Evolutionary conservation across 768 basidiomycete genomes (phyloP).

Genomic region (Cyclocybe aegerita): DNA sequence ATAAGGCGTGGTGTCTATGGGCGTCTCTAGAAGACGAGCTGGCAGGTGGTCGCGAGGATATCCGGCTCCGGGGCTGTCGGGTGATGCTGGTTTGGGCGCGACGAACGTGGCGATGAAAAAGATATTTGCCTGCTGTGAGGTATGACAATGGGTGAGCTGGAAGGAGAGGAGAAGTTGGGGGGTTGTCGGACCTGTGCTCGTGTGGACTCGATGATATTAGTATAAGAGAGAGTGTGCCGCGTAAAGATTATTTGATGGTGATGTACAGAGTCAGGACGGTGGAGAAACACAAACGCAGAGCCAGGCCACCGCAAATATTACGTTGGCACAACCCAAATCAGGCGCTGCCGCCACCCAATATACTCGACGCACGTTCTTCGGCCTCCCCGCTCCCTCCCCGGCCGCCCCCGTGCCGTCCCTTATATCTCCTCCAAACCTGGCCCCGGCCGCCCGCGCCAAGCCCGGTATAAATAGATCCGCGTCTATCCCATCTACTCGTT

Average conservation of each 20-base stretch:
- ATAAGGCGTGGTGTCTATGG: neutral
- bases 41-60: constrained; percentile 1
- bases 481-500: constrained; percentile 57
- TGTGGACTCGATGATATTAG: constrained; percentile 21
- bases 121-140: constrained; percentile 15
- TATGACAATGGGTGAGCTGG: constrained; percentile 3
- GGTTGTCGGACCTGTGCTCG: constrained; percentile 27
- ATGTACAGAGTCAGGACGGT: constrained; percentile 12
- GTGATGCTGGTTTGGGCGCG: too few relatives aligned
- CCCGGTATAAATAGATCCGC: constrained; percentile 10
- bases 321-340: constrained; percentile 26
- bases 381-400: constrained; percentile 20
- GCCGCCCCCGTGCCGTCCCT: constrained; percentile 8
- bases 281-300: constrained; percentile 26
- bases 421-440: constrained; percentile 6
- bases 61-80: too few relatives aligned
- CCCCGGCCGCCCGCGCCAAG: neutral
- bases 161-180: constrained; percentile 11
- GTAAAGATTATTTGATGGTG: constrained; percentile 15
- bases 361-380: constrained; percentile 55
- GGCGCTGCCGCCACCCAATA: constrained; percentile 23
- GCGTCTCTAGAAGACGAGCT: constrained; percentile 6
- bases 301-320: constrained; percentile 28
- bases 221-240: constrained; percentile 10
- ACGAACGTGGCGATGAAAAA: neutral